These are phyloP conservation scores for Hortaea sp. DNA, from an alignment of 2,329 filamentous ascomycete genomes.

Conservation along the genomic window DNA sequence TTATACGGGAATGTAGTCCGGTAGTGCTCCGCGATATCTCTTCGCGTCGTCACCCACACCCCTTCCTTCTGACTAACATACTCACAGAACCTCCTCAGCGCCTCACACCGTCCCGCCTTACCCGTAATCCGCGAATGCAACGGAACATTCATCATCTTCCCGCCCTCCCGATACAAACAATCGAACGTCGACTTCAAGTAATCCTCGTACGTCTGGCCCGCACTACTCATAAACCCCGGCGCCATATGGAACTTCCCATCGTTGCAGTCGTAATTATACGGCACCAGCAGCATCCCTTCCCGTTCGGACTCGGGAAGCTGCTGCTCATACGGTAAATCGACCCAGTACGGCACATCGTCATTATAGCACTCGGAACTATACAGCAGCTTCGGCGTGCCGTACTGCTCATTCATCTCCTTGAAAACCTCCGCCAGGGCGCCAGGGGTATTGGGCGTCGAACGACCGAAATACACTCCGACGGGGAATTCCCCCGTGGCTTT, in stretches of 20 bases:
- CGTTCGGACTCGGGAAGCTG: constrained; percentile 24
- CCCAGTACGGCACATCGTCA: constrained; percentile 48
- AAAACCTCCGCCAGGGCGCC: constrained; percentile 40
- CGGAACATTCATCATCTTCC: constrained; percentile 35
- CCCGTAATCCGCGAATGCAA: constrained; percentile 33
- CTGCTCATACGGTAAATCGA: constrained; percentile 42
- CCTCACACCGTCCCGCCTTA: constrained; percentile 31
- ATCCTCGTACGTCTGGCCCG: constrained; percentile 28
- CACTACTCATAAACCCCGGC: constrained; percentile 28
- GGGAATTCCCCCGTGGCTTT: constrained; percentile 37
- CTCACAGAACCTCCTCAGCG: constrained; percentile 30
- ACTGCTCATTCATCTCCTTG: constrained; percentile 39
- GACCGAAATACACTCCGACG: constrained; percentile 42
- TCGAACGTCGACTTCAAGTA: constrained; percentile 34
- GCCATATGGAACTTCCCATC: constrained; percentile 37
- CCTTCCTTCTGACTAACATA: constrained; percentile 30
- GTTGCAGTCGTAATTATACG: constrained; percentile 18
- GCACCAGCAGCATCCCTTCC: constrained; percentile 31
- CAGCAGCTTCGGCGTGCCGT: constrained; percentile 28
- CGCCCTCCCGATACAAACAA: constrained; percentile 32
- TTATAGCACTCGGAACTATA: constrained; percentile 44
- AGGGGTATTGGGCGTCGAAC: constrained; percentile 35
- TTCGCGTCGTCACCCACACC: constrained; percentile 36
- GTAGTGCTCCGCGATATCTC: constrained; percentile 35
- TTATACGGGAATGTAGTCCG: constrained; percentile 30